Conservation (phyloP, 495 filamentous ascomycete species). For the Xylaria nigripes region DNA sequence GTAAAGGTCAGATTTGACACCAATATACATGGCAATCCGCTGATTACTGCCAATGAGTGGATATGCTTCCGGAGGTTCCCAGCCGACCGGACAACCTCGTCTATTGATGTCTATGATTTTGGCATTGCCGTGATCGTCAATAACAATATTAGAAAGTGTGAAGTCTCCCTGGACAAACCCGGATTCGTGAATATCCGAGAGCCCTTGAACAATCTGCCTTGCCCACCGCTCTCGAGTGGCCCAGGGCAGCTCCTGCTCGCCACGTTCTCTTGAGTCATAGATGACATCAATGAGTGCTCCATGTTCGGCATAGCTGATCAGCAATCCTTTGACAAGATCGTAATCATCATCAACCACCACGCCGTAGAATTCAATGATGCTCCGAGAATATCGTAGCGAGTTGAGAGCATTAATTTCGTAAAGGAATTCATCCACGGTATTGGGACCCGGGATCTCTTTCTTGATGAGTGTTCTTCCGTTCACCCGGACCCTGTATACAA, state of each 20-base stretch:
- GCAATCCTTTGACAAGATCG: slow-evolving; percentile 72
- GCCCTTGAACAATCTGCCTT: slow-evolving; percentile 78
- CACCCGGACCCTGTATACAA: slow-evolving; percentile 87
- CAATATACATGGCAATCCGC: slow-evolving; percentile 95
- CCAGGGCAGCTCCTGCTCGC: slow-evolving; percentile 60
- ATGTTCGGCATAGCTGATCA: slow-evolving; percentile 83
- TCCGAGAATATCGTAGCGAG: slow-evolving; percentile 59
- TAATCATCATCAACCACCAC: slow-evolving; percentile 77
- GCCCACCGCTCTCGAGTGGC: slow-evolving; percentile 80
- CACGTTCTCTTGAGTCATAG: slow-evolving; percentile 52
- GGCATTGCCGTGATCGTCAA: slow-evolving; percentile 75
- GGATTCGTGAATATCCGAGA: slow-evolving; percentile 89
- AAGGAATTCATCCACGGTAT: slow-evolving; percentile 92
- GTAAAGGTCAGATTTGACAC: slow-evolving; percentile 92
- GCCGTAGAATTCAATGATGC: slow-evolving; percentile 82
- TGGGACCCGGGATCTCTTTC: slow-evolving; percentile 95
- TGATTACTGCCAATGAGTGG: slow-evolving; percentile 85
- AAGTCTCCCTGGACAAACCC: slow-evolving; percentile 98
- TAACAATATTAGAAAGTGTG: slow-evolving; percentile 93
- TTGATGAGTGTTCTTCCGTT: slow-evolving; percentile 71
- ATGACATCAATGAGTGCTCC: slow-evolving; percentile 88
- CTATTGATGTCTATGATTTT: slow-evolving; percentile 99
- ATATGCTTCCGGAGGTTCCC: slow-evolving; percentile 92
- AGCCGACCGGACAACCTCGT: slow-evolving; percentile 89
- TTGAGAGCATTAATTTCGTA: slow-evolving; percentile 96